Evolutionary conservation across 208 protist genomes (phyloP), one percentile per base, ranked within the genome.

Genomic region (Trypanosoma mega): DNA sequence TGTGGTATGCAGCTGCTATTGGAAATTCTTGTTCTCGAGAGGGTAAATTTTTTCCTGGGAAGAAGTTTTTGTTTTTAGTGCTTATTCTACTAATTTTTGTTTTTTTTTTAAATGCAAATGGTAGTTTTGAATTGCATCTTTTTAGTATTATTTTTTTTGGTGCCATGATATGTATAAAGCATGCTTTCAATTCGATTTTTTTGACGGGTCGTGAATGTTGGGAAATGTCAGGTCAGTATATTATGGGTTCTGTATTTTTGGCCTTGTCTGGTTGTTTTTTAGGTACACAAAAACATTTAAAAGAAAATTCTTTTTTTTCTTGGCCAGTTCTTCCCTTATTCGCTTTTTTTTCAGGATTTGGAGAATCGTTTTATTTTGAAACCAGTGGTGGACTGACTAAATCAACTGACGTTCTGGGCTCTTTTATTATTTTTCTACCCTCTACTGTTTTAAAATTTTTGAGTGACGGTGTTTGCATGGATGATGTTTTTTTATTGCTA

Each of bases 271-370:
- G 33, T 36, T 53, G 45, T 45, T 18, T 64, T 31, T 16, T 39
- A 12, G 30, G 14, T 24, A 47, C 3, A 36, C 26, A 30, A 27
- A 48, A 1, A 47, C 7, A 54, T 1, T 16, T 12, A 12, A 8
- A 7, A 7, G 20, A 36, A 18, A 27, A 27, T 18, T 48, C 26
- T 34, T 29, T 33, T 20, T 55, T 47, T 54, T 33, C 20, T 33
- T 64, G 58, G 58, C 21, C 45, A 39, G 29, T 64, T 24, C 48
- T 64, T 54, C 48, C 58, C 9, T 36, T 64, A 7, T n/a, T 64
- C 55, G 51, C 36, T 9, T 12, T 64, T 27, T 23, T 55, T 3
- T 53, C 48, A 16, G 46, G 46, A 14, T 55, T 33, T 54, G 46
- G 56, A 18, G 55, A 64, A 26, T 43, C 48, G 9, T 3, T 64